Base-by-base conservation (phyloP, 106 monocot species). In the Dendrobium nobile region DNA sequence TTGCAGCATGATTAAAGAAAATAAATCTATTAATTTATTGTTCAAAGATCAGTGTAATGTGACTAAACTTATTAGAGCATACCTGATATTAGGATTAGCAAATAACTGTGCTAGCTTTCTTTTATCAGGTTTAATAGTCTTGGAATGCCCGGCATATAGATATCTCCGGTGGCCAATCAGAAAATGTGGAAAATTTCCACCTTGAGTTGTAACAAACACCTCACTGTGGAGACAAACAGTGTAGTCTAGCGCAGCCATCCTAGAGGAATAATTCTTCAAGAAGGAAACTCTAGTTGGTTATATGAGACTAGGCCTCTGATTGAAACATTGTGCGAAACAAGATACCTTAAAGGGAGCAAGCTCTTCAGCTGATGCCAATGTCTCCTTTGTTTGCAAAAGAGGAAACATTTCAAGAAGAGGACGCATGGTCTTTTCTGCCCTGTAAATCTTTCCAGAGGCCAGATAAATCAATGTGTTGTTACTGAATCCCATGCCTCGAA, bases 381-480 rank as follows among this genome's bases (percentile, higher is more conserved):
- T 91, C 48, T 99, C 93, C 78, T 99, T 99, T 43, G 98, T 99
- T 85, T 99, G 98, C 40, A 99, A 81, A 54, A 95, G 92, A 27
- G 98, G 98, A 84, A 99, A 99, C 95, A 99, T 99, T 83, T 99
- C 98, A 56, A 95, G 79, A 77, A 99, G 95, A 64, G 98, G 98
- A 77, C 73, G 81, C 98, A 99, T 99, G 67, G 85, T 91, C 82
- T 82, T 92, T 86, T 95, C 95, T 79, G 91, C 88, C 74, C 88
- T 87, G 74, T 99, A 99, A 67, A 99, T 99, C 82, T 87, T 92
- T 78, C 98, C 98, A 47, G 98, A 99, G 80, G 98, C 98, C 87
- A 99, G 82, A 86, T 95, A 99, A 77, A 99, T 92, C 48, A 86
- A 84, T 31, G 98, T 95, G n/a, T 89, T 91, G 77, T 99, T 99